phyloP scores from a whole-genome alignment of 352 stramenopile species.

The Phytophthora crassamura region DNA sequence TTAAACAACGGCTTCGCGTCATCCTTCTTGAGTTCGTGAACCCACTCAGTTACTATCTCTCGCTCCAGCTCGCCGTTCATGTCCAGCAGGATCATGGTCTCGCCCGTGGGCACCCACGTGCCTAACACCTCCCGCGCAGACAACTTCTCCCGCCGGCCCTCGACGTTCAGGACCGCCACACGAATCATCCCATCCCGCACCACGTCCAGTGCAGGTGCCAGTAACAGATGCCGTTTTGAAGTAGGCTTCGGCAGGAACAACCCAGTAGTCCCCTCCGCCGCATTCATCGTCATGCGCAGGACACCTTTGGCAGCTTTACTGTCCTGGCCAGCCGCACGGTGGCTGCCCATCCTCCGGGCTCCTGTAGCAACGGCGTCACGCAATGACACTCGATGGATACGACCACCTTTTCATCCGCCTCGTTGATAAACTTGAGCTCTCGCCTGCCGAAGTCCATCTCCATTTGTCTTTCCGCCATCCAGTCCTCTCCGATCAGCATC shows the following conservation, averaged over 20 bases:
- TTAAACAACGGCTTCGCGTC: not conserved
- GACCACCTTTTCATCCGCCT: not conserved
- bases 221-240: constrained; percentile 4
- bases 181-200: not conserved
- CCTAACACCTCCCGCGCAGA: constrained; percentile 8
- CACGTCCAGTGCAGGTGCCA: constrained; percentile 12
- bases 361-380: not conserved
- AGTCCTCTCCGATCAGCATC: constrained; percentile 21
- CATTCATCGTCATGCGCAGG: constrained; percentile 11
- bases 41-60: not conserved
- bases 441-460: constrained; percentile 13
- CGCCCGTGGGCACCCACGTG: constrained; percentile 23
- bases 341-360: not conserved
- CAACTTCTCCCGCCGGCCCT: constrained; percentile 14
- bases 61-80: not conserved
- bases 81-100: constrained; percentile 18
- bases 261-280: constrained; percentile 9
- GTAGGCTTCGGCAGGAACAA: constrained; percentile 12
- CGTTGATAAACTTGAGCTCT: constrained; percentile 6
- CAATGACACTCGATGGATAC: constrained; percentile 10
- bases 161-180: constrained; percentile 23
- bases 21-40: not conserved
- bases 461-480: constrained; percentile 3
- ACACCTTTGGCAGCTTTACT: constrained; percentile 12
- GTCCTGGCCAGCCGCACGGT: constrained; percentile 9